Base-by-base conservation (phyloP, 768 basidiomycete species). In the Steccherinum ochraceum region DNA sequence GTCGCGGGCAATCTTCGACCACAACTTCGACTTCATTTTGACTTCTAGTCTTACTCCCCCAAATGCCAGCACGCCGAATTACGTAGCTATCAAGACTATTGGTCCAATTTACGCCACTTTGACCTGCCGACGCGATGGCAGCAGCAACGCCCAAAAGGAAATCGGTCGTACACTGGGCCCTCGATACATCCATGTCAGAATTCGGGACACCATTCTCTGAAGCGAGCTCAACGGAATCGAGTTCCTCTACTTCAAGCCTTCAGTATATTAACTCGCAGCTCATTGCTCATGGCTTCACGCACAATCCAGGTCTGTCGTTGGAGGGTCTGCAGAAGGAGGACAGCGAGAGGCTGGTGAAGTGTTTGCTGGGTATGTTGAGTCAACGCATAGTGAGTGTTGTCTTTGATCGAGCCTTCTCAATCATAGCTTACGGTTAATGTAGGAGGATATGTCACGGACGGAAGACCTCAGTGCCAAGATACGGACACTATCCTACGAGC, bases 191-290 rank as follows among this genome's bases (percentile, higher is more conserved):
- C 0, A 48, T 74, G 4, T 64, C 66, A n/a, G 59, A 60, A 2
- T 35, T 59, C 5, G 57, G 52, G 12, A 55, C 58, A n/a, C 56
- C 66, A 43, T 53, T 60, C 46, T 60, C 60, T 20, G 59, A 63
- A 49, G 68, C 74, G 20, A 64, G 72, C 19, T 76, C 78, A 4
- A 66, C 74, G 3, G 74, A 74, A 1, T 76, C 75, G 0, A 68
- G 73, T 42, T 64, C 72, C 24, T 78, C 79, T 5, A 68, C 71
- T 0, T 85, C 85, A 3, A 85, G 77, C 52, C 64, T 89, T 21
- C 83, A 89, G 51, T 91, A 87, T 61, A 75, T 92, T 61, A 93
- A 91, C 61, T 72, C 84, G 18, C 91, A 93, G 57, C 77, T 93
- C 4, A 67, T 89, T 45, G 84, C 90, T 2, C 90, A 93, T 69